Conservation (phyloP, 169 alveolate species). For the Amoebophrya sp. region DNA sequence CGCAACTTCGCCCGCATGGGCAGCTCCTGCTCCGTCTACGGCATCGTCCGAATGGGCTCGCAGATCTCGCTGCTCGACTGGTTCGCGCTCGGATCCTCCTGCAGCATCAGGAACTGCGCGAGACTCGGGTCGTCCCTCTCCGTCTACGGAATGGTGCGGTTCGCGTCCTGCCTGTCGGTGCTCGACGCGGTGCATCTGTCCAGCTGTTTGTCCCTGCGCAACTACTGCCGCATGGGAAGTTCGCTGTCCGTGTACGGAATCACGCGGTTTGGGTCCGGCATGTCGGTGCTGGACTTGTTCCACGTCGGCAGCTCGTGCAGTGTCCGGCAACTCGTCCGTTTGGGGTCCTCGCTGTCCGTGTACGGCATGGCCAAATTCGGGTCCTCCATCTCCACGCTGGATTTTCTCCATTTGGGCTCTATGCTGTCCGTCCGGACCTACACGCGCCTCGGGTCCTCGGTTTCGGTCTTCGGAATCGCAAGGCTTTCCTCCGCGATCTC, state of each 20-base stretch:
- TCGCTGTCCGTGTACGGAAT: constrained; percentile 23
- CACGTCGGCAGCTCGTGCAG: constrained; percentile 29
- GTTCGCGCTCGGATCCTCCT: neutral
- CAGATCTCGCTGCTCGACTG: neutral
- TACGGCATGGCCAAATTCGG: constrained; percentile 34
- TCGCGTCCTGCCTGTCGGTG: neutral
- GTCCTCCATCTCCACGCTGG: neutral
- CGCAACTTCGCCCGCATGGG: constrained; percentile 23
- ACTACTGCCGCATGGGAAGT: constrained; percentile 25
- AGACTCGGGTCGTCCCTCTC: neutral
- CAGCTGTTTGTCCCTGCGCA: neutral
- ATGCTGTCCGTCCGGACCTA: constrained; percentile 24
- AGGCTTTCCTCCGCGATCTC: neutral
- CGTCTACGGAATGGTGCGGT: constrained; percentile 15
- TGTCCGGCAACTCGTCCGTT: neutral
- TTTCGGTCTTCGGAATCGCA: constrained; percentile 28
- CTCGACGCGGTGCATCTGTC: constrained; percentile 35
- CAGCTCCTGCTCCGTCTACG: constrained; percentile 16
- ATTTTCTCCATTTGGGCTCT: constrained; percentile 34
- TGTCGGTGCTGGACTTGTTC: constrained; percentile 34
- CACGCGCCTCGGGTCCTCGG: constrained; percentile 24
- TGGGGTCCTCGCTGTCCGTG: neutral
- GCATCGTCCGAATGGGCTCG: constrained; percentile 15
- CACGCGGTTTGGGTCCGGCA: constrained; percentile 23
- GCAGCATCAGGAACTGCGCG: neutral